These are phyloP conservation scores for Zelonia costaricensis DNA, from an alignment of 208 protist genomes.

Conservation along the genomic window DNA sequence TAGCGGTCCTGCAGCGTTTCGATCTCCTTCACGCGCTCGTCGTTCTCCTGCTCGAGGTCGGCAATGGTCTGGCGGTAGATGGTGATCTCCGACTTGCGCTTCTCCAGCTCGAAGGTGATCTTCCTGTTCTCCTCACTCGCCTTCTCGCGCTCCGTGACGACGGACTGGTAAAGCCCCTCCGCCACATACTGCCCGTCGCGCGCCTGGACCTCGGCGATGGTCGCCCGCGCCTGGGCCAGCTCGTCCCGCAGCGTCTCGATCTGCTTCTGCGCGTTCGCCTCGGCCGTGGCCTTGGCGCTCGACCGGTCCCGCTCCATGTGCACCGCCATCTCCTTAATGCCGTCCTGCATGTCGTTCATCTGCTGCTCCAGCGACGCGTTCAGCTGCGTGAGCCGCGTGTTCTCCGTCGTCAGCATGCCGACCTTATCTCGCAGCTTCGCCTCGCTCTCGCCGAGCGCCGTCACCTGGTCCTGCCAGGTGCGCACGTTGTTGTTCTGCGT, in stretches of 20 bases:
- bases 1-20: slow-evolving; percentile 70
- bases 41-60: slow-evolving; percentile 81
- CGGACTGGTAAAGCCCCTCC: slow-evolving; percentile 64
- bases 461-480: slow-evolving; percentile 57
- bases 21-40: slow-evolving; percentile 83
- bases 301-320: slow-evolving; percentile 71
- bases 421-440: slow-evolving; percentile 61
- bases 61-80: slow-evolving; percentile 86
- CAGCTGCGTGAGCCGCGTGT: slow-evolving; percentile 58
- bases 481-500: slow-evolving; percentile 69
- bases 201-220: slow-evolving; percentile 30
- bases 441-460: slow-evolving; percentile 55
- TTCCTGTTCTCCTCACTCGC: slow-evolving; percentile 48
- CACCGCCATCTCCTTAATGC: slow-evolving; percentile 83
- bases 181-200: slow-evolving; percentile 56
- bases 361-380: slow-evolving; percentile 76
- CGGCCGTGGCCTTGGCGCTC: slow-evolving; percentile 34
- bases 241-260: slow-evolving; percentile 41
- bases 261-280: slow-evolving; percentile 53
- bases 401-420: slow-evolving; percentile 43
- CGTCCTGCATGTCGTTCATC: slow-evolving; percentile 86
- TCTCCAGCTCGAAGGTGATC: slow-evolving; percentile 63
- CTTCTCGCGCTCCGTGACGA: slow-evolving; percentile 51
- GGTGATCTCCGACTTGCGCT: slow-evolving; percentile 86
- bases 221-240: slow-evolving; percentile 45